Evolutionary conservation across 108 stramenopile species (phyloP).

Genomic region (Discostella pseudostelligera): DNA sequence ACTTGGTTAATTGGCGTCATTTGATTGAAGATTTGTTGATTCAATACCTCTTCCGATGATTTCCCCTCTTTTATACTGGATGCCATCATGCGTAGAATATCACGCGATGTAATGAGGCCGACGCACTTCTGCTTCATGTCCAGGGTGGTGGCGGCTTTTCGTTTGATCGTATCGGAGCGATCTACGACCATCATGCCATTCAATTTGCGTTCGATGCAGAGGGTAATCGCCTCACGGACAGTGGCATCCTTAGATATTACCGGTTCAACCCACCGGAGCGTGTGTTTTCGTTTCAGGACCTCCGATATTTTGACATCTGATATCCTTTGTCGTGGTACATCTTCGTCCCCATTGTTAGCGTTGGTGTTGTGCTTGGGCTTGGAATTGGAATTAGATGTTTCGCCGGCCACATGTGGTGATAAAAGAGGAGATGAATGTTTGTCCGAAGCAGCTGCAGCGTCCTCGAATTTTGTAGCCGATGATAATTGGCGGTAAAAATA

Average conservation of each 20-base stretch:
- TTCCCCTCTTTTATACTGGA: slow-evolving; percentile 60
- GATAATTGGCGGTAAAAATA: background rate
- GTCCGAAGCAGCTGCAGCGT: background rate
- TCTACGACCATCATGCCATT: slow-evolving; percentile 87
- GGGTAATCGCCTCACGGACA: slow-evolving; percentile 61
- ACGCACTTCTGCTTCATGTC: slow-evolving; percentile 50
- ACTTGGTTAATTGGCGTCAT: slow-evolving; percentile 88
- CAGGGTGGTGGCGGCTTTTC: background rate
- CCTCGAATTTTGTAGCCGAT: background rate
- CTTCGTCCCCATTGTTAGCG: background rate
- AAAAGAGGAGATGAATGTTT: background rate
- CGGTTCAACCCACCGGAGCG: slow-evolving; percentile 78
- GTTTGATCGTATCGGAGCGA: slow-evolving; percentile 17
- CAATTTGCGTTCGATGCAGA: slow-evolving; percentile 73
- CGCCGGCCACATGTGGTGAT: background rate
- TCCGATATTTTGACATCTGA: slow-evolving; percentile 55
- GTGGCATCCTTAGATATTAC: slow-evolving; percentile 62
- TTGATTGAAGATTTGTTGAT: slow-evolving; percentile 42
- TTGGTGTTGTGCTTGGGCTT: too few species aligned
- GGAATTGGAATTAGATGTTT: background rate
- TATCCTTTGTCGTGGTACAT: slow-evolving; percentile 3
- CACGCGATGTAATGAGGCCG: slow-evolving; percentile 75
- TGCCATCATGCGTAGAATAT: slow-evolving; percentile 74
- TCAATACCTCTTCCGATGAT: slow-evolving; percentile 48
- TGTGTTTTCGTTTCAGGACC: slow-evolving; percentile 77